A percentile compares a stretch with the other conserved stretches of the same genome.
Conservation (phyloP, 1,284 basidiomycete genomes). For the Cerrena zonata region DNA sequence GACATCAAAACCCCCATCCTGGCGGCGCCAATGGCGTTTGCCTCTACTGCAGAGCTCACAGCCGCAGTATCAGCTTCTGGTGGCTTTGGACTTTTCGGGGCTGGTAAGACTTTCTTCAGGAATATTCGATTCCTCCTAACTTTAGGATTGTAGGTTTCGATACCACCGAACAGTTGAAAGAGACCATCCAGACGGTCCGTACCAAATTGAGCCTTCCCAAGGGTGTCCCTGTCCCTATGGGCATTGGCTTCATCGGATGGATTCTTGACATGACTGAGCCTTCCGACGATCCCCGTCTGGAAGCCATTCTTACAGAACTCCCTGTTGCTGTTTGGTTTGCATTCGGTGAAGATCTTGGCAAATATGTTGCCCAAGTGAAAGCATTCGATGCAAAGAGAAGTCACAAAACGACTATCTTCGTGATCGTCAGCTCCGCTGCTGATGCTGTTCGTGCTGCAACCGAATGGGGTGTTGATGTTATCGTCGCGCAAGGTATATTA, state of each 20-base stretch:
- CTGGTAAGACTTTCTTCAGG: slow-evolving; percentile 33
- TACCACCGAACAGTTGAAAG: slow-evolving; percentile 36
- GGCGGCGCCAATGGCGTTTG: slow-evolving; percentile 17
- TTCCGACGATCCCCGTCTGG: slow-evolving; percentile 42
- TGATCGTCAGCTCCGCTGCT: slow-evolving; percentile 53
- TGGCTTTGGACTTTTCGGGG: slow-evolving; percentile 64
- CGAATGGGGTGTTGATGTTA: slow-evolving; percentile 62
- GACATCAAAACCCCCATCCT: slow-evolving; percentile 16
- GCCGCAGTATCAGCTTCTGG: slow-evolving; percentile 55
- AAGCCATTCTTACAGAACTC: slow-evolving; percentile 37
- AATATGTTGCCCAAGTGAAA: slow-evolving; percentile 58
- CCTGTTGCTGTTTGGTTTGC: slow-evolving; percentile 64
- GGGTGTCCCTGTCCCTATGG: slow-evolving; percentile 42
- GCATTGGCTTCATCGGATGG: slow-evolving; percentile 70
- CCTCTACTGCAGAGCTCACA: slow-evolving; percentile 15
- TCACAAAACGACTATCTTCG: slow-evolving; percentile 53
- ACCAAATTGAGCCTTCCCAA: slow-evolving; percentile 24
- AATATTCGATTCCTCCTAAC: not conserved
- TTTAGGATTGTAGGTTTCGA: slow-evolving; percentile 39
- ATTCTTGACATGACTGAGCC: slow-evolving; percentile 33
- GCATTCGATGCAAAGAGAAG: slow-evolving; percentile 40
- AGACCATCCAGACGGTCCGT: slow-evolving; percentile 21
- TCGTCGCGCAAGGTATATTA: slow-evolving; percentile 65
- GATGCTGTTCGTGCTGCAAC: slow-evolving; percentile 52
- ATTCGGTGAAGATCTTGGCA: slow-evolving; percentile 54